These are phyloP conservation scores for Paraleonurus japonicus DNA, from an alignment of 257 asterid species.

Conservation along the genomic window DNA sequence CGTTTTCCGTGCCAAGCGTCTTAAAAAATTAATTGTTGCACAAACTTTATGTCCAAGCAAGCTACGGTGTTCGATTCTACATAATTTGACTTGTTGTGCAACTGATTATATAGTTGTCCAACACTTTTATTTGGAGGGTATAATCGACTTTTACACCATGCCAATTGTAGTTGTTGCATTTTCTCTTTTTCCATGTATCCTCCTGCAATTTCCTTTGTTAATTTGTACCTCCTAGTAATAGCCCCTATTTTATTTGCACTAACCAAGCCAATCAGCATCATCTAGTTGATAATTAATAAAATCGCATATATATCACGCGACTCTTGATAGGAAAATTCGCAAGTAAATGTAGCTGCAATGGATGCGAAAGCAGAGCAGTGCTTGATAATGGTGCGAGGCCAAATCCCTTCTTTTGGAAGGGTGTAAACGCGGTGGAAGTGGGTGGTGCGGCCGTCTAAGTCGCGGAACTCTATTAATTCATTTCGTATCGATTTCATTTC, in stretches of 20 bases:
- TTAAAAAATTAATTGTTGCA: too few species aligned
- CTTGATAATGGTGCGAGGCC: constrained; percentile 20
- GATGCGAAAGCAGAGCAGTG: constrained; percentile 21
- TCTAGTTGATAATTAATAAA: not conserved
- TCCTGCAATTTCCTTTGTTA: too few species aligned
- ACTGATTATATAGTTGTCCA: too few species aligned
- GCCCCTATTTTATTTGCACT: not conserved
- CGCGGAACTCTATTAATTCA: constrained; percentile 70
- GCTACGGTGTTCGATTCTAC: too few species aligned
- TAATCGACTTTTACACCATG: too few species aligned
- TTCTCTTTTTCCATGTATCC: too few species aligned
- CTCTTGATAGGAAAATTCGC: not conserved
- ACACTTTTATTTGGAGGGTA: too few species aligned
- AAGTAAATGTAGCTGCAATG: constrained; percentile 27
- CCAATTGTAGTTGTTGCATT: too few species aligned
- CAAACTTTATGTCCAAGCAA: too few species aligned
- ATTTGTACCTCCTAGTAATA: too few species aligned
- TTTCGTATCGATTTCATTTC: constrained; percentile 58
- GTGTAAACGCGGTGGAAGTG: constrained; percentile 39
- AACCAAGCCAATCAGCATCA: not conserved
- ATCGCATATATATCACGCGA: not conserved
- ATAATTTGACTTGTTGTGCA: too few species aligned
- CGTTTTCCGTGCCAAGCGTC: too few species aligned
- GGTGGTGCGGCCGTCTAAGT: constrained; percentile 49
- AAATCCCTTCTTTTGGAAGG: constrained; percentile 51